A percentile compares a stretch with the other conserved stretches of the same genome.
Conservation (phyloP, 2,329 filamentous ascomycete genomes). For the Fusarium sororula region DNA sequence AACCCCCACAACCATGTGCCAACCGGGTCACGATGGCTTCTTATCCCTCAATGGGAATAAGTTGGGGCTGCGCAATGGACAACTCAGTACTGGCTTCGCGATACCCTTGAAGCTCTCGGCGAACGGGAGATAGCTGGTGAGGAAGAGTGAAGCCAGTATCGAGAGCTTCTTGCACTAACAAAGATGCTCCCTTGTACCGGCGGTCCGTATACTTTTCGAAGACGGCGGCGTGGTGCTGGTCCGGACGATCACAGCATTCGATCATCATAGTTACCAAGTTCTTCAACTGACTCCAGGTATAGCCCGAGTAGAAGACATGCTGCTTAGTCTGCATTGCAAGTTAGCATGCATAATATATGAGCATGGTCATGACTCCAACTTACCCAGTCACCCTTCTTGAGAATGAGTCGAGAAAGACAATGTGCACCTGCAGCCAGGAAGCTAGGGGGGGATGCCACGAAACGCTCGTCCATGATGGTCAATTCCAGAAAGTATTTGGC, state of each 20-base stretch:
- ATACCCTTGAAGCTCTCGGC: conserved; percentile 32
- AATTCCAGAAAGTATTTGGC: conserved; percentile 98
- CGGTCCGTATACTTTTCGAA: conserved; percentile 93
- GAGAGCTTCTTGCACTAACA: conserved; percentile 81
- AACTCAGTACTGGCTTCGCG: conserved; percentile 41
- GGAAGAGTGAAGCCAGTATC: conserved; percentile 65
- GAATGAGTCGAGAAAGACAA: conserved; percentile 86
- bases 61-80: conserved; percentile 40
- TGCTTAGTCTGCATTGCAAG: conserved; percentile 68
- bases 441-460: conserved; percentile 90
- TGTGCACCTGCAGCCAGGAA: conserved; percentile 92
- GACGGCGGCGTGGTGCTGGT: conserved; percentile 84
- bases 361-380: conserved; percentile 48
- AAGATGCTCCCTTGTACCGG: conserved; percentile 84
- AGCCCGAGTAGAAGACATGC: conserved; percentile 93
- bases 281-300: conserved; percentile 86
- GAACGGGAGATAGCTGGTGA: conserved; percentile 53
- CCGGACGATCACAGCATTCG: conserved; percentile 85
- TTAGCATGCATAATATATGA: conserved; percentile 46
- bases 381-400: conserved; percentile 95
- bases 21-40: not conserved
- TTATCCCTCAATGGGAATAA: conserved; percentile 48
- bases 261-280: conserved; percentile 80
- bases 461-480: conserved; percentile 97
- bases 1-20: conserved; percentile 5